Conservation (phyloP, 2,329 filamentous ascomycete species). For the Alternaria rosae region DNA sequence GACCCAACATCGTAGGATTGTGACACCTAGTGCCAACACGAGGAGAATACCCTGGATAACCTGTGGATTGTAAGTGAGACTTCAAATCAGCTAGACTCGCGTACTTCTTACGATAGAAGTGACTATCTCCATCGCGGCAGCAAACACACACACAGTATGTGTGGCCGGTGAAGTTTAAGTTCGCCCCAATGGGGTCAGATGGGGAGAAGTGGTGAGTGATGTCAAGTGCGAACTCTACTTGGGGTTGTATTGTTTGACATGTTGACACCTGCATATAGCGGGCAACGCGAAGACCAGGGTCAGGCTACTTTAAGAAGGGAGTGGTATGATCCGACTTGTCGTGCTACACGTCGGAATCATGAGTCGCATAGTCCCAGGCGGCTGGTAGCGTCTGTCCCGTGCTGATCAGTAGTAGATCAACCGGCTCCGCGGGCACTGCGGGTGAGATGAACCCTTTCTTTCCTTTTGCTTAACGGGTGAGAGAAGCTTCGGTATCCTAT, state of each 20-base stretch:
- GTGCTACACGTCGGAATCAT: slow-evolving; percentile 1
- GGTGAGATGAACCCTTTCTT: background rate
- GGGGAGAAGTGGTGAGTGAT: background rate
- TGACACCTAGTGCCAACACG: slow-evolving; percentile 22
- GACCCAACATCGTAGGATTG: slow-evolving; percentile 27
- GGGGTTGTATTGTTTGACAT: slow-evolving; percentile 1
- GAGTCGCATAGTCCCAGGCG: slow-evolving; percentile 2
- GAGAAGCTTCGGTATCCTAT: background rate
- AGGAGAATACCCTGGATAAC: slow-evolving; percentile 24
- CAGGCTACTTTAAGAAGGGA: background rate
- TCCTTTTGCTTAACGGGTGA: background rate
- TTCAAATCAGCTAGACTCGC: background rate
- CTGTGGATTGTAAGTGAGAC: slow-evolving; percentile 7
- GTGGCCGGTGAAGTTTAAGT: background rate
- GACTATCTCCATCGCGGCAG: slow-evolving; percentile 4
- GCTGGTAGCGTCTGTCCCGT: slow-evolving; percentile 10
- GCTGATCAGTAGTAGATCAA: background rate
- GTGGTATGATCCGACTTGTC: slow-evolving; percentile 1
- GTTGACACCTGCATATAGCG: background rate
- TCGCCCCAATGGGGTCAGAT: background rate
- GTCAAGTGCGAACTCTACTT: background rate
- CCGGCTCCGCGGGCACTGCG: background rate
- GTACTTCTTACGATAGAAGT: slow-evolving; percentile 6
- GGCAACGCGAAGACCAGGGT: background rate
- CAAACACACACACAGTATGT: background rate